These are phyloP conservation scores for Thalia dealbata DNA, from an alignment of 176 grass and related monocot species.

Conservation along the genomic window DNA sequence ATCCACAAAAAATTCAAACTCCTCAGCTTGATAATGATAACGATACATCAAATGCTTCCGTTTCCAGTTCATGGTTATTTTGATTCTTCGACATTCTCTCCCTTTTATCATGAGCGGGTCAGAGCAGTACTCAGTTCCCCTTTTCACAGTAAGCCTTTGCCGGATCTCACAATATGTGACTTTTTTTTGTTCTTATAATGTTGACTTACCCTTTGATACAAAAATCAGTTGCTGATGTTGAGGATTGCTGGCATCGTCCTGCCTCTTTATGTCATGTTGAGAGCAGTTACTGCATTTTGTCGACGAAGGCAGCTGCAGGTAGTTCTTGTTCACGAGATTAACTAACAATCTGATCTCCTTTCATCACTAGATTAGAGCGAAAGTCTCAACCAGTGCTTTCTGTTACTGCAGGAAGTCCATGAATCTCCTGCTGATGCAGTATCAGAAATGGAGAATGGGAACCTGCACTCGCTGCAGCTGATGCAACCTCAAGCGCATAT, in stretches of 20 bases:
- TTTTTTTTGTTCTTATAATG: not conserved
- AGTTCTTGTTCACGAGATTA: not conserved
- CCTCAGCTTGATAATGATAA: not conserved
- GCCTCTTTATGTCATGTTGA: constrained; percentile 40
- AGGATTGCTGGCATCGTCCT: constrained; percentile 43
- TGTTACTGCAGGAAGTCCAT: not conserved
- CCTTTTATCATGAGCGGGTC: constrained; percentile 51
- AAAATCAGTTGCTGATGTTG: constrained; percentile 41
- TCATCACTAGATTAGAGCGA: not conserved
- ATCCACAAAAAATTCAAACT: constrained; percentile 5
- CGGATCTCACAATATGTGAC: not conserved
- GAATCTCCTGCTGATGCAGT: not conserved
- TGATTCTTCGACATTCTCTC: constrained; percentile 64
- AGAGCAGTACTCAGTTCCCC: constrained; percentile 52
- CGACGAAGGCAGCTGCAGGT: constrained; percentile 24
- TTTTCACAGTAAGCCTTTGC: constrained; percentile 50
- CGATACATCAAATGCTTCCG: constrained; percentile 1
- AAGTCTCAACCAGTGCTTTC: not conserved
- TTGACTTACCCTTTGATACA: not conserved
- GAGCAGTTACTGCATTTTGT: constrained; percentile 29
- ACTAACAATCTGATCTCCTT: not conserved
- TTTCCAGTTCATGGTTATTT: constrained; percentile 65
- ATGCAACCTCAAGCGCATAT: not conserved
- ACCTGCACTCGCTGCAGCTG: not conserved
- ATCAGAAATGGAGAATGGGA: not conserved